A percentile compares a stretch with the other conserved stretches of the same genome.
Evolutionary conservation across 495 filamentous ascomycete species (phyloP).

Genomic region (Trypethelium eluteriae): DNA sequence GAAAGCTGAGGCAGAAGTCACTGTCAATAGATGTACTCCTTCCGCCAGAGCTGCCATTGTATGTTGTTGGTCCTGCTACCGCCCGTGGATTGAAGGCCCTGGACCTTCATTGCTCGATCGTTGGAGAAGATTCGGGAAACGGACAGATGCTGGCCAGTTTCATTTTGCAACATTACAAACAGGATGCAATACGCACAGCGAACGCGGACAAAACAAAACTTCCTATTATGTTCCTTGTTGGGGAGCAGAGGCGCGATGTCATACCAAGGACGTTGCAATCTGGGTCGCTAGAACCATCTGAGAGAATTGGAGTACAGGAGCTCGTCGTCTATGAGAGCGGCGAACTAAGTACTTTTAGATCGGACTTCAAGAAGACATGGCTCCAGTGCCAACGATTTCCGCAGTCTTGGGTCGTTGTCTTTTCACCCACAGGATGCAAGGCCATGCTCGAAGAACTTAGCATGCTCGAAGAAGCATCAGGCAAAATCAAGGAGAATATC

Average conservation of each 20-base stretch:
- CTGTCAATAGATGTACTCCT: slow-evolving; percentile 29
- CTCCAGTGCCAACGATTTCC: slow-evolving; percentile 31
- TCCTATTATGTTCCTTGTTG: slow-evolving; percentile 74
- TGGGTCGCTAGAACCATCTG: slow-evolving; percentile 33
- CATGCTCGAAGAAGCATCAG: slow-evolving; percentile 44
- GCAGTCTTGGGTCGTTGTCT: slow-evolving; percentile 72
- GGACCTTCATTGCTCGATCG: slow-evolving; percentile 33
- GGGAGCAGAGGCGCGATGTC: slow-evolving; percentile 77
- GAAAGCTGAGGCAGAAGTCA: slow-evolving; percentile 27
- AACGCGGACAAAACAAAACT: slow-evolving; percentile 30
- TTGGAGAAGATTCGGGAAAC: slow-evolving; percentile 70
- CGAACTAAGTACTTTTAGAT: slow-evolving; percentile 65
- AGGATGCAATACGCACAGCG: not conserved
- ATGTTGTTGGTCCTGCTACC: slow-evolving; percentile 90
- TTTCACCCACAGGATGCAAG: slow-evolving; percentile 83
- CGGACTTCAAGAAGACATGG: slow-evolving; percentile 47
- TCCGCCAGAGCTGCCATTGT: slow-evolving; percentile 53
- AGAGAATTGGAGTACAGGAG: slow-evolving; percentile 61
- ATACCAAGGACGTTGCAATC: slow-evolving; percentile 73
- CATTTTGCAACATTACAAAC: slow-evolving; percentile 67
- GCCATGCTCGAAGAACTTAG: slow-evolving; percentile 65
- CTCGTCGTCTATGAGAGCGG: slow-evolving; percentile 77
- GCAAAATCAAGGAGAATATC: slow-evolving; percentile 35
- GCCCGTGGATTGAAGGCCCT: slow-evolving; percentile 61
- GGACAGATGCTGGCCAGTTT: slow-evolving; percentile 68